Base-by-base conservation (phyloP, 208 protist species). In the Entamoeba histolytica region DNA sequence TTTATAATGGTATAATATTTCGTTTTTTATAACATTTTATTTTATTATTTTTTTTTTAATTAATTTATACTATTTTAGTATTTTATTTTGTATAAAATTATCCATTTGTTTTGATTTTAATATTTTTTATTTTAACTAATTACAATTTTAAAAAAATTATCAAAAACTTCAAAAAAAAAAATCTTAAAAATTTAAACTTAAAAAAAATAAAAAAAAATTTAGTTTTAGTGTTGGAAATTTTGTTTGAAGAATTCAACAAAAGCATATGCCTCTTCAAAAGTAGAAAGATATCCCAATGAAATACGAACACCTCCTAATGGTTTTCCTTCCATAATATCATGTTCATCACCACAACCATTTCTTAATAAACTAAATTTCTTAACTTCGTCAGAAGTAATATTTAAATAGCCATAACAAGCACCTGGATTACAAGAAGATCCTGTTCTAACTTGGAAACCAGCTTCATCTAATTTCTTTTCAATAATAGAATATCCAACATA, bases 381-480 rank as follows among this genome's bases (percentile, higher is more conserved):
- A 4, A 91, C 78, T 49, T 91, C 35, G 8, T 49, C 28, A 5
- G 39, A 49, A 52, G 47, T 61, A 4, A 94, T 7, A 52, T 73
- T 73, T 31, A 92, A 44, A n/a, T 31, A 93, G 4, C 69, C 69
- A n/a, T 50, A 50, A 57, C 93, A 94, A 14, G 93, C 91, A n/a
- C 93, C 94, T 57, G 93, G 94, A 49, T 95, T 95, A 49, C 94
- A 95, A 28, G 15, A 35, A 87, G 91, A 93, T n/a, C 94, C 94
- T 10, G 93, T 93, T 14, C 94, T 5, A 51, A 95, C 17, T 51
- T 92, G 35, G 31, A 95, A 49, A 15, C 51, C 91, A 52, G 87
- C 28, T 44, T 93, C 12, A 31, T 23, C 49, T 12, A 49, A 69
- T 8, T 69, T 73, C n/a, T 49, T 51, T 6, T 49, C 52, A 14